Evolutionary conservation across 1,139 yeast species (phyloP).

Genomic region (Diutina rugosa): DNA sequence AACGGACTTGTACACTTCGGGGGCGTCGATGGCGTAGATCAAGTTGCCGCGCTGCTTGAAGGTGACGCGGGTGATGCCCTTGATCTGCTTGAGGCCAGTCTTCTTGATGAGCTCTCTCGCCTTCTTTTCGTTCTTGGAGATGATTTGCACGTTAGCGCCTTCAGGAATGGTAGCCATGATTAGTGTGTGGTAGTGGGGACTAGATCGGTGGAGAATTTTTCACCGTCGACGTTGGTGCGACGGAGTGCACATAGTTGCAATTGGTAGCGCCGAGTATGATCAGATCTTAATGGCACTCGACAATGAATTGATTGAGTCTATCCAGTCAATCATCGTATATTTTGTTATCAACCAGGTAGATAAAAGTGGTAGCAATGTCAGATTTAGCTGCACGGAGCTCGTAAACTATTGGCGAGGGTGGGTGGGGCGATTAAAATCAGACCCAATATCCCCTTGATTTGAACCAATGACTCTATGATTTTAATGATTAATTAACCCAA

Average conservation of each 20-base stretch:
- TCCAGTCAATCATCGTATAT: too few relatives aligned
- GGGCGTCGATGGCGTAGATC: constrained; percentile 83
- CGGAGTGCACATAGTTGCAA: not conserved
- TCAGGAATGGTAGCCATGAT: constrained; percentile 42
- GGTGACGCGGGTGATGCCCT: constrained; percentile 91
- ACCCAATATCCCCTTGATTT: too few relatives aligned
- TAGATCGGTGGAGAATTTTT: not conserved
- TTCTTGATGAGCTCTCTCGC: constrained; percentile 88
- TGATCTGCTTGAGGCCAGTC: constrained; percentile 81
- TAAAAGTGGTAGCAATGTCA: too few relatives aligned
- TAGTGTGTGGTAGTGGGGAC: not conserved
- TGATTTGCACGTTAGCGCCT: constrained; percentile 77
- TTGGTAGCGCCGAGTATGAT: not conserved
- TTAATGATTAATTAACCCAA: too few relatives aligned
- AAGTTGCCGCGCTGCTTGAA: constrained; percentile 91
- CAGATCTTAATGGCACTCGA: too few relatives aligned
- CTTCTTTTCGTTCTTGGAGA: constrained; percentile 89
- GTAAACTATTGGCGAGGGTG: too few relatives aligned
- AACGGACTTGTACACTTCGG: constrained; percentile 90
- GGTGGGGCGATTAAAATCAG: too few relatives aligned
- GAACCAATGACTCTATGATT: too few relatives aligned
- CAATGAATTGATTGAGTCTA: too few relatives aligned
- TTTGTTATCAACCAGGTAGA: too few relatives aligned
- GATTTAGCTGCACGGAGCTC: too few relatives aligned
- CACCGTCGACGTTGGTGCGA: not conserved